phyloP scores from a whole-genome alignment of 1,284 basidiomycete species.

The Caloboletus inedulis region DNA sequence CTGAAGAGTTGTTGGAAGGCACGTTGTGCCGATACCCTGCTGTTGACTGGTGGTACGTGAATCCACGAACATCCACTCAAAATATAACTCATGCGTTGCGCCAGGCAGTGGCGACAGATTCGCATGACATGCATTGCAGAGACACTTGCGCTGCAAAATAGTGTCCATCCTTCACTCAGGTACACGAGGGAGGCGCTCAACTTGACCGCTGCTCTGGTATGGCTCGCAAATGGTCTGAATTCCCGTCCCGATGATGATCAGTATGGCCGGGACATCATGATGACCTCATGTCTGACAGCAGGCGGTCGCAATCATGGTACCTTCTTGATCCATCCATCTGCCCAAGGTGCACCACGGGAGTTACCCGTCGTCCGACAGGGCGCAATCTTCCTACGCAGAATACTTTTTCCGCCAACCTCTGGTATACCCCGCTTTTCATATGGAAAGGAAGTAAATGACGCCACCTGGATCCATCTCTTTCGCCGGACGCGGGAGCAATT shows the following conservation, averaged over 20 bases:
- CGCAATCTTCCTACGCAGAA: conserved; percentile 2
- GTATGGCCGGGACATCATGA: conserved; percentile 8
- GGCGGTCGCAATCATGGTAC: background rate
- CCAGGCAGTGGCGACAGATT: conserved; percentile 13
- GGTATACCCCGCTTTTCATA: conserved; percentile 1
- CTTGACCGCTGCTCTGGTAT: conserved; percentile 6
- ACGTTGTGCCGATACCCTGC: conserved; percentile 1
- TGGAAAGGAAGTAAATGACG: conserved; percentile 2
- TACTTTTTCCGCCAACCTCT: conserved; percentile 1
- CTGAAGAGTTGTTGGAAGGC: background rate
- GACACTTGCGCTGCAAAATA: conserved; percentile 3
- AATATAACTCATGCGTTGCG: too few species aligned
- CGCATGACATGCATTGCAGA: conserved; percentile 6
- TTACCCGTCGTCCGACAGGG: background rate
- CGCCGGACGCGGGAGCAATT: background rate
- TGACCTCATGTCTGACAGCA: background rate
- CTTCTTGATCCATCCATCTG: conserved; percentile 6
- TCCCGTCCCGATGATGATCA: conserved; percentile 10
- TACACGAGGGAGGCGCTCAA: conserved; percentile 9
- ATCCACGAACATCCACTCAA: too few species aligned
- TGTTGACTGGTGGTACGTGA: conserved; percentile 9
- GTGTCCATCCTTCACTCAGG: background rate
- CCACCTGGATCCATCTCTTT: conserved; percentile 9
- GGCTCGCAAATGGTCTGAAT: conserved; percentile 8
- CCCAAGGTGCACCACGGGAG: background rate